Percentiles rank a stretch among this genome's conserved stretches.
Conservation (phyloP, 139 green algal genomes). For the Volvox africanus region DNA sequence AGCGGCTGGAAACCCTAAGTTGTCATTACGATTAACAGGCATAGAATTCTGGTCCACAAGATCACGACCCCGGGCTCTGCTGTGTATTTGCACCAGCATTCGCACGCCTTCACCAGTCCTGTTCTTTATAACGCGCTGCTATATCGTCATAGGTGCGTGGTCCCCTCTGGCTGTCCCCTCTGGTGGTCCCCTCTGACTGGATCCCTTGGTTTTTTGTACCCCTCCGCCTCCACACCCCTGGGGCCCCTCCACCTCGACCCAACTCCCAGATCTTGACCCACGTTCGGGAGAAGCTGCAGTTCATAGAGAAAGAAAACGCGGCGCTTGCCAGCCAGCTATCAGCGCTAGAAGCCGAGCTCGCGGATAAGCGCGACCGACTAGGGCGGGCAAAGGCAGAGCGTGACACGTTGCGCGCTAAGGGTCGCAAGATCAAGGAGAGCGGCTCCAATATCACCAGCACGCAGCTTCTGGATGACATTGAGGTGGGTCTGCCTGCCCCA, state of each 20-base stretch:
- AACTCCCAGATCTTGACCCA: slow-evolving; percentile 82
- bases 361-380: slow-evolving; percentile 49
- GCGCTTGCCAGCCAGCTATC: slow-evolving; percentile 52
- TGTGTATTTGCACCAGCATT: no score
- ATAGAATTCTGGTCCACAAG: no score
- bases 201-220: no score
- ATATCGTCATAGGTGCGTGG: no score
- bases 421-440: slow-evolving; percentile 65
- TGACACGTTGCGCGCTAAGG: slow-evolving; percentile 64
- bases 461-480: slow-evolving; percentile 73
- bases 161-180: no score
- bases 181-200: no score
- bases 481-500: slow-evolving; percentile 48
- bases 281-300: slow-evolving; percentile 90
- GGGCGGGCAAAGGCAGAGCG: slow-evolving; percentile 52
- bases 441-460: slow-evolving; percentile 69
- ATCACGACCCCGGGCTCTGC: no score
- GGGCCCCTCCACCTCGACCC: background rate
- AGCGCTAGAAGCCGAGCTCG: slow-evolving; percentile 58
- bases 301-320: slow-evolving; percentile 80
- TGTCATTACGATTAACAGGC: no score
- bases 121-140: no score
- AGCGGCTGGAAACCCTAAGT: no score
- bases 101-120: no score
- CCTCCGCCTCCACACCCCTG: background rate